Evolutionary conservation across 495 filamentous ascomycete genomes (phyloP).

Genomic region (Hyaloscypha hepaticicola): DNA sequence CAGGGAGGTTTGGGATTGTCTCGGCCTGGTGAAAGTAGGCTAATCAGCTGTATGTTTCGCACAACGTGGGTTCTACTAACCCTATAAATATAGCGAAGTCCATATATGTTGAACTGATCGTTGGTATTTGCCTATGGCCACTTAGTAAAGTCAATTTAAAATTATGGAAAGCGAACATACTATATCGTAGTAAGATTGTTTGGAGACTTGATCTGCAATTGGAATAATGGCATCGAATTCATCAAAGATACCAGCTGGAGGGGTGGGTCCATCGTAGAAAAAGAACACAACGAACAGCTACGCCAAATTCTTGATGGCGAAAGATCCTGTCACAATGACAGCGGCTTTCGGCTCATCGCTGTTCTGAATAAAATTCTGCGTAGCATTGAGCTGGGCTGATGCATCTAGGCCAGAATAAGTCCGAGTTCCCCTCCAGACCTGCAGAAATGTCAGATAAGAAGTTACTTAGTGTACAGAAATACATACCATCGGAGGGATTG

Average conservation of each 20-base stretch:
- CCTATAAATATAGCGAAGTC: not conserved
- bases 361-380: conserved; percentile 25
- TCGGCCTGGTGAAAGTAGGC: not conserved
- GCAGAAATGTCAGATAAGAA: not conserved
- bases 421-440: conserved; percentile 22
- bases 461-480: not conserved
- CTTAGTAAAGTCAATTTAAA: not conserved
- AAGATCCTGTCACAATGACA: conserved; percentile 25
- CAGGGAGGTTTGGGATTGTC: conserved; percentile 16
- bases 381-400: conserved; percentile 16
- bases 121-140: conserved; percentile 11
- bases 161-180: not conserved
- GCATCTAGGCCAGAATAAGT: conserved; percentile 8
- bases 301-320: conserved; percentile 10
- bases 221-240: conserved; percentile 14
- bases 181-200: conserved; percentile 1
- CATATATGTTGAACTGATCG: conserved; percentile 14
- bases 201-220: not conserved
- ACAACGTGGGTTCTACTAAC: not conserved
- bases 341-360: conserved; percentile 26
- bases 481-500: conserved; percentile 12
- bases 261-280: conserved; percentile 26
- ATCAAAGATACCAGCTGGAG: conserved; percentile 22
- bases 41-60: conserved; percentile 10
- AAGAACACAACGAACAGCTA: conserved; percentile 24